Base-by-base conservation (phyloP, 495 filamentous ascomycete genomes). In the Talaromyces adpressus region DNA sequence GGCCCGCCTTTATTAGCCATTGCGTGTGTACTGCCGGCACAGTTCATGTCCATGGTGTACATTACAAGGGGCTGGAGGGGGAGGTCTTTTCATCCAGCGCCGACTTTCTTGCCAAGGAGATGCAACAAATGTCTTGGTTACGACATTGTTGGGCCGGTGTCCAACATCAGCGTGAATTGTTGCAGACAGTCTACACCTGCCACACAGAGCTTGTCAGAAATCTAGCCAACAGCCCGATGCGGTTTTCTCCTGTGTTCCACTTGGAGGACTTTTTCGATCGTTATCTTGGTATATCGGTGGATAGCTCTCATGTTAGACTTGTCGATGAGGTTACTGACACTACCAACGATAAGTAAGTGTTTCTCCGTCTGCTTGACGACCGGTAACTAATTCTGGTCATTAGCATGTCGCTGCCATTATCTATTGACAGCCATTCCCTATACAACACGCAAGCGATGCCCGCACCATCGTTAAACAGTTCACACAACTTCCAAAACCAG, bases 191-290 rank as follows among this genome's bases (percentile, higher is more conserved):
- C 16, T 91, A 89, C 66, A 80, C 80, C 14, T 88, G 84, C 30
- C 91, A 95, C 66, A 78, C 85, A 1, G 88, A 91, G 67, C 78
- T 93, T 7, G 86, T 92, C 20, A 87, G 89, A 62, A 86, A 85
- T 16, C 75, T 91, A 1, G 83, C 86, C 6, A 86, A 79, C 47
- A 85, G 82, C 59, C 79, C 85, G 12, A 81, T 85, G 73, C 84
- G 88, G 4, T 91, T 90, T 64, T 87, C 87, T 4, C 86, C 90
- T 0, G 88, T 89, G 16, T 93, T 93, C 67, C 89, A 92, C 62
- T 81, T 92, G 4, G 91, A 95, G 65, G 90, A 92, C 66, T 95
- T 95, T 71, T 88, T 93, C 68, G 90, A 93, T 68, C 83, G 91
- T 22, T 95, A 95, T 68, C 78, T 80, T 0, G 82, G 79, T 9